A percentile compares a stretch with the other conserved stretches of the same genome.
Conservation (phyloP, 805 yeast species). For the Vanderwaltozyma tropicalis region DNA sequence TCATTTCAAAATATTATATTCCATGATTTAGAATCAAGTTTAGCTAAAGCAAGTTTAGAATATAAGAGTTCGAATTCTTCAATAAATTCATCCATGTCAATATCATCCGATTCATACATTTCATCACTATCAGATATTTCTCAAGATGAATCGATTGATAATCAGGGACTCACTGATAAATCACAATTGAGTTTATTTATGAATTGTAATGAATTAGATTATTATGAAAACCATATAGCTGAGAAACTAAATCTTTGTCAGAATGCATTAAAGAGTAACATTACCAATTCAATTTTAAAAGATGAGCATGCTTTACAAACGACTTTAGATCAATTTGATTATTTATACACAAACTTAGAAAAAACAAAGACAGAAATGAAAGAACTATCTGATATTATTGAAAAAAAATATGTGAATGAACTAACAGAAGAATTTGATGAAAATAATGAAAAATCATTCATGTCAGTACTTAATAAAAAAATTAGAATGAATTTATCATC, state of each 20-base stretch:
- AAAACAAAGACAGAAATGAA: constrained; percentile 20
- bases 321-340: constrained; percentile 18
- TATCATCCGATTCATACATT: too few species aligned
- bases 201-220: constrained; percentile 14
- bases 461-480: constrained; percentile 6
- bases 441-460: constrained; percentile 21
- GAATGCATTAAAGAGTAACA: constrained; percentile 12
- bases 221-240: constrained; percentile 18
- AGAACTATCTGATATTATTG: constrained; percentile 21
- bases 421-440: constrained; percentile 22
- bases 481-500: constrained; percentile 12
- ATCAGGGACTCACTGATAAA: too few species aligned
- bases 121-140: neutral
- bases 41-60: too few species aligned
- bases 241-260: constrained; percentile 18
- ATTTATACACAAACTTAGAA: constrained; percentile 18
- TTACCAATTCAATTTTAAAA: constrained; percentile 15
- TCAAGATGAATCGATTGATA: too few species aligned
- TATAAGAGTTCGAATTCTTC: too few species aligned
- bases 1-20: constrained; percentile 17
- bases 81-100: neutral
- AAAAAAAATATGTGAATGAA: constrained; percentile 18
- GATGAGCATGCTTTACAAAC: constrained; percentile 23
- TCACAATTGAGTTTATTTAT: too few species aligned
- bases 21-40: constrained; percentile 14